Base-by-base conservation (phyloP, 2,329 filamentous ascomycete genomes). In the Trichophyton benhamiae region DNA sequence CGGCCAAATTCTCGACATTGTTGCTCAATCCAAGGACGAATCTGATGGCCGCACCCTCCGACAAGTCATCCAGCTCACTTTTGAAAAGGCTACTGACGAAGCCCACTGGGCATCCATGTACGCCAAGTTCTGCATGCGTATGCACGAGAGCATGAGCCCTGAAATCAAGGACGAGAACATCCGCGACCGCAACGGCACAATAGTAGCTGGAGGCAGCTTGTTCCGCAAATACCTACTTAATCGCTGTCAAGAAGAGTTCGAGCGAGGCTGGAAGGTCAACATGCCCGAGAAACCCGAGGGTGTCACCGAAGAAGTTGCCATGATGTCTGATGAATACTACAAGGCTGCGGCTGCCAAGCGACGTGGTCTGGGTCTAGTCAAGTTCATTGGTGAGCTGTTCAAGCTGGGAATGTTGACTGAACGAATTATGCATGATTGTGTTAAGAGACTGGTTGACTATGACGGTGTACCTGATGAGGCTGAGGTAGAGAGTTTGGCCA, bases 141-240 rank as follows among this genome's bases (percentile, higher is more conserved):
- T 97, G 94, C 81, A 97, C 64, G 88, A 95, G 74, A 91, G 84
- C 64, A 97, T 96, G 89, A 95, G 89, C 76, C 77, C 88, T 22
- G 92, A 96, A 57, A 95, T 99, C 72, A 90, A 91, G 69, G 94
- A 99, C 69, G 91, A 96, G 78, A 92, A 86, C 65, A 95, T 99
- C 75, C 86, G 85, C 67, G 94, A 99, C 79, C 95, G 90, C 82
- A 83, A 83, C 64, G 90, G 89, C 68, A 87, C 91, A 62, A 84
- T 95, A 61, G 91, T 97, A 67, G 89, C 87, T 67, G 94, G 94
- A 68, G 94, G 94, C 68, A 91, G 88, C 67, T 80, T 99, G 33
- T 99, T 99, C 89, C 85, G 94, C 70, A 99, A 99, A 78, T 99
- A 99, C 75, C 83, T 99, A 38, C 87, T 99, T 72, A 99, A 97